These are phyloP conservation scores for Inonotus obliquus DNA, from an alignment of 1,284 basidiomycete genomes.

Conservation along the genomic window DNA sequence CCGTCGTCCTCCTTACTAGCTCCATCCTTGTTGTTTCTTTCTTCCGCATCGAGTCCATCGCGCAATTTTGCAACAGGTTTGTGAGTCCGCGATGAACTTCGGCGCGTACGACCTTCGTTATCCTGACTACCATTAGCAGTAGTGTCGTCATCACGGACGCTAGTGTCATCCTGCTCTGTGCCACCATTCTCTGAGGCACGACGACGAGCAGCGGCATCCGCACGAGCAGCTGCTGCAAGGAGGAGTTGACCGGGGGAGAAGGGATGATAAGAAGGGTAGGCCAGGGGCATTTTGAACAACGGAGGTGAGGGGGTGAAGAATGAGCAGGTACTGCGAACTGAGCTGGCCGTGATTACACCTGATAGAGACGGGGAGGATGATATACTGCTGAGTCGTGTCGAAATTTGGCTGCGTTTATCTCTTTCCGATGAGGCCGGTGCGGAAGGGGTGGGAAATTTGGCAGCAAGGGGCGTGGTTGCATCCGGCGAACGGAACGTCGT, in stretches of 20 bases:
- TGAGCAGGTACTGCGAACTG: constrained; percentile 11
- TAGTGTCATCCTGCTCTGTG: constrained; percentile 27
- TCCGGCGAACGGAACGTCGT: constrained; percentile 31
- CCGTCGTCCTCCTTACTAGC: neutral
- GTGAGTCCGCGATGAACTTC: constrained; percentile 44
- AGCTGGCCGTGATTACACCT: neutral
- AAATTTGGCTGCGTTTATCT: neutral
- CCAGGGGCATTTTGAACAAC: constrained; percentile 32
- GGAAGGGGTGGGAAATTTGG: constrained; percentile 21
- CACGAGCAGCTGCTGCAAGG: constrained; percentile 53
- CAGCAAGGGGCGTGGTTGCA: constrained; percentile 20
- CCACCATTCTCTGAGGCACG: constrained; percentile 34
- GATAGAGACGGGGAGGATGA: constrained; percentile 10
- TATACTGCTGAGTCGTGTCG: neutral
- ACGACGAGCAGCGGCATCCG: constrained; percentile 57
- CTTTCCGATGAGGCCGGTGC: constrained; percentile 6
- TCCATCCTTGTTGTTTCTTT: neutral
- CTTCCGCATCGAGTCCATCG: constrained; percentile 32
- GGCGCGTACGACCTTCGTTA: constrained; percentile 25
- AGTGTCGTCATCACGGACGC: constrained; percentile 33
- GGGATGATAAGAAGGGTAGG: constrained; percentile 69
- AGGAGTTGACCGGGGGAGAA: constrained; percentile 48
- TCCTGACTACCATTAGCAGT: neutral
- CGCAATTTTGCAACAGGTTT: constrained; percentile 49
- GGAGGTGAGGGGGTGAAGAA: constrained; percentile 18